Conservation (phyloP, 768 basidiomycete genomes). For the Calvatia gigantea region DNA sequence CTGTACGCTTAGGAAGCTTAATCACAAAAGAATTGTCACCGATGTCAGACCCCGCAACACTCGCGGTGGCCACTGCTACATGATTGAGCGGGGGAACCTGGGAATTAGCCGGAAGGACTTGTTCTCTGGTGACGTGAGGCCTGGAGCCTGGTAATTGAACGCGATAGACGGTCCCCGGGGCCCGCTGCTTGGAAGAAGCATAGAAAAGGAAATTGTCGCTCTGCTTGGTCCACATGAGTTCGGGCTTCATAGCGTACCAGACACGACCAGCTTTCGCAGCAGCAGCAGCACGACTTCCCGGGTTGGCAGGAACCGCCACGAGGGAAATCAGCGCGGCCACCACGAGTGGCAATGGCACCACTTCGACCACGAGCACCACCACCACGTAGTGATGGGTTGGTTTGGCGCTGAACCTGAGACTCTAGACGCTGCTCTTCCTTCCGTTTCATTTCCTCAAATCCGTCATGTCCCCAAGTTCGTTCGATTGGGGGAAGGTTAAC, state of each 20-base stretch:
- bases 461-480: constrained; percentile 78
- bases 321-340: constrained; percentile 40
- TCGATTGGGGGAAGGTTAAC: constrained; percentile 54
- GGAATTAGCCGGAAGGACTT: constrained; percentile 17
- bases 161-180: constrained; percentile 50
- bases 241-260: constrained; percentile 76
- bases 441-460: constrained; percentile 83
- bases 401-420: constrained; percentile 22
- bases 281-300: constrained; percentile 16
- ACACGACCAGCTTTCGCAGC: constrained; percentile 39
- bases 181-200: constrained; percentile 59
- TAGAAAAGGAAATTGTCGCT: constrained; percentile 72
- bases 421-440: constrained; percentile 55
- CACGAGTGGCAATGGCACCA: constrained; percentile 42
- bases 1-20: constrained; percentile 44
- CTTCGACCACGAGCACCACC: constrained; percentile 49
- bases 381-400: constrained; percentile 21
- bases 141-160: constrained; percentile 59
- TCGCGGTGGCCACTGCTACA: constrained; percentile 18
- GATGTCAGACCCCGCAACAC: constrained; percentile 30
- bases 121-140: constrained; percentile 40
- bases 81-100: constrained; percentile 17
- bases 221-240: constrained; percentile 81
- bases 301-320: constrained; percentile 36
- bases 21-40: constrained; percentile 49